phyloP scores from a whole-genome alignment of 495 filamentous ascomycete genomes.

The Chaetomium tenue region DNA sequence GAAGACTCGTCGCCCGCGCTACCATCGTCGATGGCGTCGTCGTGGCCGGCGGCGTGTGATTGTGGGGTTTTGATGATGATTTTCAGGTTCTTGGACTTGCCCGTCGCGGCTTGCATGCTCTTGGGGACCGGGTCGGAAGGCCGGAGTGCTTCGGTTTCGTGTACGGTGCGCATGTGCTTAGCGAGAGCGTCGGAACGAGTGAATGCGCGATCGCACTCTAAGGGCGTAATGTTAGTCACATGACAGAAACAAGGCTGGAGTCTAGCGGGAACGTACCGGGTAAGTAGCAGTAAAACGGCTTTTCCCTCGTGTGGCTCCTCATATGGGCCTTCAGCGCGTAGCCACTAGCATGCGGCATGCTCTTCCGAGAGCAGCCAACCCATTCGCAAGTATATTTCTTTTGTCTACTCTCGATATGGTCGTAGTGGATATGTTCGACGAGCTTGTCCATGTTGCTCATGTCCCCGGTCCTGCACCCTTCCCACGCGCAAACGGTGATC shows the following conservation, averaged over 20 bases:
- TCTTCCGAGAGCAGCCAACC: constrained; percentile 83
- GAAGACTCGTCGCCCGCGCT: constrained; percentile 50
- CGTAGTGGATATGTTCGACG: constrained; percentile 89
- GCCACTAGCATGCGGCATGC: constrained; percentile 85
- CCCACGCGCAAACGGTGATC: constrained; percentile 85
- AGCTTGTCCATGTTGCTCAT: constrained; percentile 89
- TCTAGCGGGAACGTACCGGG: constrained; percentile 60
- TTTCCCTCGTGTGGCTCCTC: constrained; percentile 95
- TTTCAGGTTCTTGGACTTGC: constrained; percentile 64
- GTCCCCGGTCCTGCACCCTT: constrained; percentile 76
- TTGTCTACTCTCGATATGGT: constrained; percentile 77
- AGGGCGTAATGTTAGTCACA: constrained; percentile 1
- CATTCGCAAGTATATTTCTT: constrained; percentile 88
- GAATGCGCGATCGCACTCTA: constrained; percentile 97
- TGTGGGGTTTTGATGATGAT: constrained; percentile 57
- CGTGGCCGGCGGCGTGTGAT: constrained; percentile 55
- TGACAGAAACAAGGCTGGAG: too few species aligned
- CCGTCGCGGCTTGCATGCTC: constrained; percentile 55
- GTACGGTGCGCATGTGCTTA: constrained; percentile 98
- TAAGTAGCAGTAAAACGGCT: constrained; percentile 93
- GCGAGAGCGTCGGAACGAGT: constrained; percentile 94
- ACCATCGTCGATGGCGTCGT: constrained; percentile 54
- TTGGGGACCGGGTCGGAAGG: constrained; percentile 85
- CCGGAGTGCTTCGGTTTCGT: constrained; percentile 90
- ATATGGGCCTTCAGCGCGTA: constrained; percentile 97